Percentiles rank a stretch among this genome's conserved stretches.
Evolutionary conservation across 2,329 filamentous ascomycete species (phyloP).

Genomic region (Diaporthe citriasiana): DNA sequence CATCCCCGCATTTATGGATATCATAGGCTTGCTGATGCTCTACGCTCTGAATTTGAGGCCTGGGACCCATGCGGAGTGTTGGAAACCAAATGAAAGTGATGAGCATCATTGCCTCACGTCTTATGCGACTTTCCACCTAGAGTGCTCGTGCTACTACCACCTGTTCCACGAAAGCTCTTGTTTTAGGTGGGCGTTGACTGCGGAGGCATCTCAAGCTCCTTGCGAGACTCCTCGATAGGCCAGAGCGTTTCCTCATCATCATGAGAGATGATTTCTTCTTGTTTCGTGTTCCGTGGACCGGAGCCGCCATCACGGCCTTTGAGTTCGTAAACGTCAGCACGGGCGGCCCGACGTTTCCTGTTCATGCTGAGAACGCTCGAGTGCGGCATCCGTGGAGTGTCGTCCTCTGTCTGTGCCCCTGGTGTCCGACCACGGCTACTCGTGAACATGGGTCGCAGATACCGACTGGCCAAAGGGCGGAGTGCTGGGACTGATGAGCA

Average conservation of each 20-base stretch:
- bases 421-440: background rate
- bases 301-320: background rate
- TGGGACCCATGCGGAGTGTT: too few relatives aligned
- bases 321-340: background rate
- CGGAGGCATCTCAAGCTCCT: background rate
- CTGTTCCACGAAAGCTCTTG: background rate
- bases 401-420: background rate
- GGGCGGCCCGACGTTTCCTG: background rate
- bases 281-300: background rate
- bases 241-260: background rate
- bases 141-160: background rate
- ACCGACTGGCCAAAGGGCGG: conserved; percentile 6
- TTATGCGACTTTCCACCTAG: background rate
- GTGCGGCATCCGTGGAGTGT: background rate
- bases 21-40: background rate
- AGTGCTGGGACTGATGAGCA: conserved; percentile 19
- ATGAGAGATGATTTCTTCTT: background rate
- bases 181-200: background rate
- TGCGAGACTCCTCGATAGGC: background rate
- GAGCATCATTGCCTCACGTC: background rate
- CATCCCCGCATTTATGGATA: too few relatives aligned
- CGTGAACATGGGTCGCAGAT: background rate
- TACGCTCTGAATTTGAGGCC: too few relatives aligned
- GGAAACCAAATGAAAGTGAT: background rate
- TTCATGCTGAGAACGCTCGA: conserved; percentile 4